A percentile compares a stretch with the other conserved stretches of the same genome.
Evolutionary conservation across 2,329 filamentous ascomycete genomes (phyloP).

Genomic region (Akanthomyces dipterigenus): DNA sequence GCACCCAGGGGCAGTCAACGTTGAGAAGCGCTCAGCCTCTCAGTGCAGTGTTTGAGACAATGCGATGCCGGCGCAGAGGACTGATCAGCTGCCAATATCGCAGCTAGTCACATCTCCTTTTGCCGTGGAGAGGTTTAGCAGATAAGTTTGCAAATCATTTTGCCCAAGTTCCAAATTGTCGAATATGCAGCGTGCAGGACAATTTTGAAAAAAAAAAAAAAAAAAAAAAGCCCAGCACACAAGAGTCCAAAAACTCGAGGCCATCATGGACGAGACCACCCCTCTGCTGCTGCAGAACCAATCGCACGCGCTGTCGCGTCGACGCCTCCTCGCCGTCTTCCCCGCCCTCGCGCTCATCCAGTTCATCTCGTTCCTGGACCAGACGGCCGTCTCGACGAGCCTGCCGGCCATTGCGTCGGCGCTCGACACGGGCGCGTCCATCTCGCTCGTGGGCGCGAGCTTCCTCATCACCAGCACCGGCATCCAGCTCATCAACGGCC

Average conservation of each 20-base stretch:
- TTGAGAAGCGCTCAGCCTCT: too few species aligned
- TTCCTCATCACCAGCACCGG: conserved; percentile 5
- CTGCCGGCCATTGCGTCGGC: neutral
- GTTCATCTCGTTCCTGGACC: conserved; percentile 9
- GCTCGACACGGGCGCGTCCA: conserved; percentile 3
- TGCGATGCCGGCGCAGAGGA: too few species aligned
- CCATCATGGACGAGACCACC: neutral
- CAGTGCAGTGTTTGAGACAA: too few species aligned
- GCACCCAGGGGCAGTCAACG: too few species aligned
- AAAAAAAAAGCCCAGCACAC: too few species aligned
- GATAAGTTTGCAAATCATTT: too few species aligned
- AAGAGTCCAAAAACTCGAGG: neutral
- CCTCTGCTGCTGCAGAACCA: conserved; percentile 3
- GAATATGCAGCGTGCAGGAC: too few species aligned
- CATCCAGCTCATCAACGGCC: conserved; percentile 5
- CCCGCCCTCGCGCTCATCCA: neutral
- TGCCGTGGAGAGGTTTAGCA: too few species aligned
- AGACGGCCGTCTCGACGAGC: conserved; percentile 4
- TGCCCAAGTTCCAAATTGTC: too few species aligned
- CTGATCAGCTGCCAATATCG: too few species aligned
- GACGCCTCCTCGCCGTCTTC: neutral
- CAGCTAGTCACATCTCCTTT: too few species aligned
- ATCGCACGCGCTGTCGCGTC: neutral
- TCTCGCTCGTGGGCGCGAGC: conserved; percentile 5
- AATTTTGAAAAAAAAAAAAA: too few species aligned